phyloP scores from a whole-genome alignment of 768 basidiomycete species.

The Cyathus striatus region DNA sequence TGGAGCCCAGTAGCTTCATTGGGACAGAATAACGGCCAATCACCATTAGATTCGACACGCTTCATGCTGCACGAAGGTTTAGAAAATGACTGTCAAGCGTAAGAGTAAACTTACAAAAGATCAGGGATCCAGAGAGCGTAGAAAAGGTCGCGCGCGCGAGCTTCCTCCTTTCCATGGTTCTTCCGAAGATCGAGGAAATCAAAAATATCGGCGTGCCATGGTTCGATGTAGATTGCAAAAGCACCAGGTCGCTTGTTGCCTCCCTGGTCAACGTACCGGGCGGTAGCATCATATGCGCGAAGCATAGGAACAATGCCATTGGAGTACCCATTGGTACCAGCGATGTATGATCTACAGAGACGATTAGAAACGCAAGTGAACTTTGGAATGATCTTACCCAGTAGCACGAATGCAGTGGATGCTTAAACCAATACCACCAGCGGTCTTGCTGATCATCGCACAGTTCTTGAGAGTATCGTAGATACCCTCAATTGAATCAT shows the following conservation, averaged over 20 bases:
- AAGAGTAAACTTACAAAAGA: constrained; percentile 65
- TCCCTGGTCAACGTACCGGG: constrained; percentile 97
- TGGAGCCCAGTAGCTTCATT: constrained; percentile 89
- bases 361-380: not conserved
- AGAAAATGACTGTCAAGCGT: not conserved
- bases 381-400: constrained; percentile 45
- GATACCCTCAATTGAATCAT: constrained; percentile 98
- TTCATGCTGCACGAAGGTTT: constrained; percentile 66
- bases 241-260: constrained; percentile 99
- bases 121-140: constrained; percentile 98
- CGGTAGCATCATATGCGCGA: constrained; percentile 95
- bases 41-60: constrained; percentile 81
- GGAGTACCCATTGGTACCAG: constrained; percentile 97
- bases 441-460: constrained; percentile 99
- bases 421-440: constrained; percentile 93
- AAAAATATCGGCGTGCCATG: constrained; percentile 97
- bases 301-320: constrained; percentile 99
- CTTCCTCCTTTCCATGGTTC: constrained; percentile 99
- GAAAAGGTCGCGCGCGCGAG: constrained; percentile 93
- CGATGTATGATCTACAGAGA: constrained; percentile 82
- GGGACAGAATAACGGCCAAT: constrained; percentile 98
- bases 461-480: constrained; percentile 98
- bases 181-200: constrained; percentile 97
- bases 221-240: constrained; percentile 97
- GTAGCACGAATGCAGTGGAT: constrained; percentile 97